Evolutionary conservation across 2,329 filamentous ascomycete genomes (phyloP).

Genomic region (Pezicula rhizophila): DNA sequence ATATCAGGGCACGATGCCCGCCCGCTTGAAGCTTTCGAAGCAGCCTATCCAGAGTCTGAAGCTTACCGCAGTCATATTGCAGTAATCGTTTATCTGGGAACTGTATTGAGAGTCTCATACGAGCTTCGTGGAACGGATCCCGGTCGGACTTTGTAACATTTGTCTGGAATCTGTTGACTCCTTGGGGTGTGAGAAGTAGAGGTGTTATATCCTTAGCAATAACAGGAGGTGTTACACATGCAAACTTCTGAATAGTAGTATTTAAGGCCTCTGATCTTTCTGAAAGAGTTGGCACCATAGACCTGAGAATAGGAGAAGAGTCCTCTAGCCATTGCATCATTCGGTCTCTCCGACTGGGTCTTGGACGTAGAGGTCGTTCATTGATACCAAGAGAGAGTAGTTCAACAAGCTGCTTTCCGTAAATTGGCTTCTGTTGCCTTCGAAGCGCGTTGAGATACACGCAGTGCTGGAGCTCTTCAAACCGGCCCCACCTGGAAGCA

Average conservation of each 20-base stretch:
- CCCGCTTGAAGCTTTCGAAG: constrained; percentile 82
- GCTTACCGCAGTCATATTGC: constrained; percentile 95
- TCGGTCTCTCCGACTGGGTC: constrained; percentile 54
- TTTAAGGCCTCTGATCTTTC: constrained; percentile 69
- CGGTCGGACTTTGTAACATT: constrained; percentile 50
- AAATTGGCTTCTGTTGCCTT: constrained; percentile 74
- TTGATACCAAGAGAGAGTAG: constrained; percentile 60
- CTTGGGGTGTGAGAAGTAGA: constrained; percentile 57
- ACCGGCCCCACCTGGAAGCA: constrained; percentile 59
- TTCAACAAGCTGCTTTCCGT: constrained; percentile 73
- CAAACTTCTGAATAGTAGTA: constrained; percentile 76
- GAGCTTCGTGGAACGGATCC: constrained; percentile 90
- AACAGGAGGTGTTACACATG: constrained; percentile 84
- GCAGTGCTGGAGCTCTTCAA: constrained; percentile 74
- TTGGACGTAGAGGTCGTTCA: constrained; percentile 51
- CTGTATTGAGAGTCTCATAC: constrained; percentile 88
- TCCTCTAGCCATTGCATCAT: constrained; percentile 71
- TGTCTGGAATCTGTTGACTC: constrained; percentile 51
- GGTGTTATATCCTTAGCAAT: constrained; percentile 72
- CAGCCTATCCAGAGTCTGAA: constrained; percentile 82
- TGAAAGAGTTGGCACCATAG: constrained; percentile 68
- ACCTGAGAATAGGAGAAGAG: constrained; percentile 55
- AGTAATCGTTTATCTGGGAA: constrained; percentile 95
- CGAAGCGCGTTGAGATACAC: constrained; percentile 77
- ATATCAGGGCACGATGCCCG: constrained; percentile 91